Conservation (phyloP, 345 rosid species). For the Toxicodendron radicans region DNA sequence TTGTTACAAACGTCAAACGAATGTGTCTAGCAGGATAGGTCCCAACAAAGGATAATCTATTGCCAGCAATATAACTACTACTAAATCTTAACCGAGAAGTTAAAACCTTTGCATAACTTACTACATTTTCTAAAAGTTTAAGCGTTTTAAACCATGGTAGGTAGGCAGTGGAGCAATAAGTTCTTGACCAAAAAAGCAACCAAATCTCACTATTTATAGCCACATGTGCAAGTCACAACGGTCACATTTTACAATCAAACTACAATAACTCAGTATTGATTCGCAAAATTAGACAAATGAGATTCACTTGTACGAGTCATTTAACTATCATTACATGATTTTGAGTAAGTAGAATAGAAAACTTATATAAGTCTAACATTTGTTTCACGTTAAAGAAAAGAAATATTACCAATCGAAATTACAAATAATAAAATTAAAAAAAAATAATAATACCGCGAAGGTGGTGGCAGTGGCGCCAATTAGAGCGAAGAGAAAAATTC, state of each 20-base stretch:
- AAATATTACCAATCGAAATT: background rate
- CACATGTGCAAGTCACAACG: background rate
- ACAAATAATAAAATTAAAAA: background rate
- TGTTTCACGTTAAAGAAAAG: background rate
- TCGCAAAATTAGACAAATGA: background rate
- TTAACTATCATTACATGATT: background rate
- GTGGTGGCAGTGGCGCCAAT: constrained; percentile 94
- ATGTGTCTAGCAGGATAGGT: background rate
- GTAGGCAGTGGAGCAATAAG: no score
- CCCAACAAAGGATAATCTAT: background rate
- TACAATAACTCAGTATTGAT: background rate
- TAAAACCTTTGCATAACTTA: no score
- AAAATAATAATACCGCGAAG: constrained; percentile 56
- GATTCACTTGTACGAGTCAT: background rate
- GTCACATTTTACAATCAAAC: background rate
- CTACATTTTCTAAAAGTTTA: no score
- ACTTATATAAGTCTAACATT: no score
- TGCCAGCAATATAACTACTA: background rate
- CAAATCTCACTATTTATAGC: background rate
- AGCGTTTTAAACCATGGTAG: no score
- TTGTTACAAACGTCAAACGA: constrained; percentile 34
- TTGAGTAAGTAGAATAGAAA: background rate
- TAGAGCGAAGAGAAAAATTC: constrained; percentile 64
- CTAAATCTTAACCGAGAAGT: background rate
- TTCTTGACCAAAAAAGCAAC: no score